Evolutionary conservation across 805 yeast genomes (phyloP), one percentile per base, ranked within the genome.

Genomic region (Yamadazyma endophytica): DNA sequence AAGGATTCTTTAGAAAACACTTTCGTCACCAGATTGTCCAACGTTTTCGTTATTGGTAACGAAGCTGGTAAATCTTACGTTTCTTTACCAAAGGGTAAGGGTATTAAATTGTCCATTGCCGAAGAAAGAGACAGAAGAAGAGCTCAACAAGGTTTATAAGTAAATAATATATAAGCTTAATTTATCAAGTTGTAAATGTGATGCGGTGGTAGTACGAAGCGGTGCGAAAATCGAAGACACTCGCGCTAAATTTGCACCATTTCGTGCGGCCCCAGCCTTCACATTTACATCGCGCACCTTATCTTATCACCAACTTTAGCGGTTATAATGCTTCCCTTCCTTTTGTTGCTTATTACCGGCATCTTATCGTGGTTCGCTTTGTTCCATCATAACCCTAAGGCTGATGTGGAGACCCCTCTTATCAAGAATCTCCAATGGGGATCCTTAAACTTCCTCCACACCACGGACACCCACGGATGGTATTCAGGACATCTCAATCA

Each of bases 391-490:
- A n/a, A n/a, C n/a, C n/a, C n/a, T n/a, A n/a, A n/a, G n/a, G n/a
- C n/a, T n/a, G n/a, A n/a, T n/a, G n/a, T n/a, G n/a, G n/a, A n/a
- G n/a, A n/a, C n/a, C n/a, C n/a, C n/a, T n/a, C n/a, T n/a, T n/a
- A n/a, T n/a, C n/a, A n/a, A n/a, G n/a, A n/a, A n/a, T n/a, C n/a
- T n/a, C n/a, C n/a, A n/a, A 8, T 69, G 88, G 73, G 88, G 89
- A 0, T 75, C 79, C 34, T 35, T 92, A 28, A 90, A 92, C 59
- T 85, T 92, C 46, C 48, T 90, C 16, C 97, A 90, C 49, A 89
- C 97, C 1, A 92, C 98, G 1, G 98, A 92, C 49, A 90, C 97
- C 2, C 98, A 92, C 55, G 97, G 92, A 1, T 92, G 98, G 98
- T 75, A 82, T 41, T 79, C 90, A 4, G 97, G 97, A 0, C 98